Conservation (phyloP, 768 basidiomycete species). For the Calocera viscosa region DNA sequence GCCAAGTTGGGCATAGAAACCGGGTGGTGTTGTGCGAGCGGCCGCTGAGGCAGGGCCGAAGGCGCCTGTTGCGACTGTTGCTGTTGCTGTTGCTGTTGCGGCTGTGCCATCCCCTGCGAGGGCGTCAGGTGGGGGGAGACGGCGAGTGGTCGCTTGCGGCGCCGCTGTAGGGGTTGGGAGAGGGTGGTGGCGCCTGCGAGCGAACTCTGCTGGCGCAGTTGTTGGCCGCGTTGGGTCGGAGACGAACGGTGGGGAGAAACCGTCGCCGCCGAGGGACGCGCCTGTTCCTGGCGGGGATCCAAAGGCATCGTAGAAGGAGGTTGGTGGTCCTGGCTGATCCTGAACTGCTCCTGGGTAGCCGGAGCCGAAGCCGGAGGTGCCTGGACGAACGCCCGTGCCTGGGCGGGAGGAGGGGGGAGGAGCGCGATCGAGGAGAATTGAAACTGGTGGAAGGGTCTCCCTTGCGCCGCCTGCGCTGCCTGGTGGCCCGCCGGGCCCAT, state of each 20-base stretch:
- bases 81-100: not conserved
- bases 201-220: not conserved
- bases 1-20: not conserved
- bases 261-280: not conserved
- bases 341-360: not conserved
- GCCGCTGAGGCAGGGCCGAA: not conserved
- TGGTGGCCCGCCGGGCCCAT: not conserved
- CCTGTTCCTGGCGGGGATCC: not conserved
- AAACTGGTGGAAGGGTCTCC: conserved; percentile 1
- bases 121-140: not conserved
- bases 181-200: not conserved
- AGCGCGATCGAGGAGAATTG: not conserved
- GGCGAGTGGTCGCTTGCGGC: conserved; percentile 2
- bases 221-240: conserved; percentile 2
- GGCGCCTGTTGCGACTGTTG: not conserved
- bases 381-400: not conserved
- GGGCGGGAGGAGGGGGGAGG: conserved; percentile 1
- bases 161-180: not conserved
- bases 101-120: not conserved
- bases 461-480: not conserved
- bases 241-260: conserved; percentile 1
- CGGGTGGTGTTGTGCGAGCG: not conserved
- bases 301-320: conserved; percentile 1
- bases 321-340: not conserved
- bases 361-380: conserved; percentile 1